Percentiles rank a stretch among this genome's conserved stretches.
Conservation (phyloP, 2,329 filamentous ascomycete genomes). For the Ploettnerulaceae sp. region DNA sequence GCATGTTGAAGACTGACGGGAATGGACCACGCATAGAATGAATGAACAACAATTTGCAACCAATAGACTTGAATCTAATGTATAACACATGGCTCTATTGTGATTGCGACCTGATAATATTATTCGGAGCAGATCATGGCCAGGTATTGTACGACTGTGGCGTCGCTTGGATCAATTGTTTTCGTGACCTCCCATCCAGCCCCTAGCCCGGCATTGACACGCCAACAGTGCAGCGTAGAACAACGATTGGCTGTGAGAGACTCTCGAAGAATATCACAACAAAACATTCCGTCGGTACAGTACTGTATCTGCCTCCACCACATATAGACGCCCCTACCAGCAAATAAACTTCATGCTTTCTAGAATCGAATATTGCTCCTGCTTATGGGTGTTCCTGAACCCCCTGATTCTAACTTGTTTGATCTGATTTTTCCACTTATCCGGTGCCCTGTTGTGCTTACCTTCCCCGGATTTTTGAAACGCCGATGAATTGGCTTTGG, state of each 20-base stretch:
- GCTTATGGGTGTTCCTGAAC: background rate
- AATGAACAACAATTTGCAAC: conserved; percentile 5
- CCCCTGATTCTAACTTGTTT: background rate
- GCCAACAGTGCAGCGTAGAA: background rate
- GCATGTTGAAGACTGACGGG: background rate
- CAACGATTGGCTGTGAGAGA: conserved; percentile 18
- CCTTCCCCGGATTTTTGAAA: conserved; percentile 32
- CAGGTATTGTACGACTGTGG: too few species aligned
- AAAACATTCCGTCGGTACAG: conserved; percentile 11
- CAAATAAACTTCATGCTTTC: background rate
- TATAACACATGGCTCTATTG: too few species aligned
- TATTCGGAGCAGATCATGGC: too few species aligned
- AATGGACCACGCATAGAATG: conserved; percentile 3
- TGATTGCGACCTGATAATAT: too few species aligned
- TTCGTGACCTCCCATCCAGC: conserved; percentile 5
- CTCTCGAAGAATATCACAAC: conserved; percentile 16
- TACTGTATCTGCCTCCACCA: too few species aligned
- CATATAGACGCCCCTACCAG: conserved; percentile 3
- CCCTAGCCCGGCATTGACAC: background rate
- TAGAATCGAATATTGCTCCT: background rate
- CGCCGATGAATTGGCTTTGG: conserved; percentile 9
- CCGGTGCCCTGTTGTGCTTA: conserved; percentile 21
- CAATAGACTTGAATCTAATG: background rate
- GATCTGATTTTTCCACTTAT: background rate
- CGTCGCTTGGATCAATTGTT: conserved; percentile 3